Conservation (phyloP, 352 stramenopile genomes). For the Elongisporangium anandrum region DNA sequence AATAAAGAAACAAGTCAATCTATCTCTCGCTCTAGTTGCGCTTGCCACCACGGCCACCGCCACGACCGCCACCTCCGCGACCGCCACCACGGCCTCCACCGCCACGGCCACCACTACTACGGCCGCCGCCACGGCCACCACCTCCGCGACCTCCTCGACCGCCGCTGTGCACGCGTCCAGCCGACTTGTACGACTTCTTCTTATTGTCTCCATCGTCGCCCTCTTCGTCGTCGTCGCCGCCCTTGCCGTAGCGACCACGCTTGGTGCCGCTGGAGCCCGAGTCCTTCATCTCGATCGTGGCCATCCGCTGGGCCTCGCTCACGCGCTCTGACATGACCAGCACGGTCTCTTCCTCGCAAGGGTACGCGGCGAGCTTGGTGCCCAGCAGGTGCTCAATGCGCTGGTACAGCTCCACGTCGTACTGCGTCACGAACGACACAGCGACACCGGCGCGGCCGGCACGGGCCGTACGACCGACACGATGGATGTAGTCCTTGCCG, state of each 20-base stretch:
- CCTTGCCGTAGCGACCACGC: slow-evolving; percentile 55
- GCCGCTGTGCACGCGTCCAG: slow-evolving; percentile 43
- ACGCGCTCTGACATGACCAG: slow-evolving; percentile 96
- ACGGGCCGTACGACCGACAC: slow-evolving; percentile 96
- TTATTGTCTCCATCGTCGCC: slow-evolving; percentile 32
- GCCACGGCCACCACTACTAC: slow-evolving; percentile 6
- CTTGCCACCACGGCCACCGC: slow-evolving; percentile 17
- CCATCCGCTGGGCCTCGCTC: slow-evolving; percentile 96
- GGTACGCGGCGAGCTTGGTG: slow-evolving; percentile 76
- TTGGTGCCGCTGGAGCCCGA: slow-evolving; percentile 55
- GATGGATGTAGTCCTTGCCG: slow-evolving; percentile 99
- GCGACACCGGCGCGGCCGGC: slow-evolving; percentile 92
- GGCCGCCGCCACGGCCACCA: slow-evolving; percentile 7
- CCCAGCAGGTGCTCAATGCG: slow-evolving; percentile 91
- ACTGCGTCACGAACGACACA: slow-evolving; percentile 98
- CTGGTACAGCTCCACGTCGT: slow-evolving; percentile 99
- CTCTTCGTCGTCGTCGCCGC: slow-evolving; percentile 40
- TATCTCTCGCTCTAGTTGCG: slow-evolving; percentile 30
- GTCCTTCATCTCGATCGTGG: slow-evolving; percentile 88
- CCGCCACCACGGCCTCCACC: slow-evolving; percentile 6
- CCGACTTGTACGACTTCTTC: slow-evolving; percentile 78
- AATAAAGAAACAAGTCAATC: slow-evolving; percentile 1
- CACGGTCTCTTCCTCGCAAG: slow-evolving; percentile 93
- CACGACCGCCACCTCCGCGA: no score
- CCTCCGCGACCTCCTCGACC: slow-evolving; percentile 9